These are phyloP conservation scores for Fusarium coffeatum DNA, from an alignment of 2,329 filamentous ascomycete genomes.

Conservation along the genomic window DNA sequence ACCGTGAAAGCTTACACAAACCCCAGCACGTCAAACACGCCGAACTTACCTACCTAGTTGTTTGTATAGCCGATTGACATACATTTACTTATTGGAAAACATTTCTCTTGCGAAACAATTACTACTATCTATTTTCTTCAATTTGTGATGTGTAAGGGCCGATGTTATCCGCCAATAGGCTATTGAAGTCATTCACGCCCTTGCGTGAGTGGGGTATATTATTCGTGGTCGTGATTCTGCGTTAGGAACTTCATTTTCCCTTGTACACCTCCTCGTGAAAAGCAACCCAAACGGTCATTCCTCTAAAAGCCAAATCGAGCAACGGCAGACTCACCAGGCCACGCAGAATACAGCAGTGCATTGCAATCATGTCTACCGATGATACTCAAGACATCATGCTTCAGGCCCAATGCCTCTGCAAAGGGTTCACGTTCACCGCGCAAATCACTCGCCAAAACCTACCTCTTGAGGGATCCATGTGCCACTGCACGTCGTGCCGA, in stretches of 20 bases:
- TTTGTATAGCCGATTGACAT: too few relatives aligned
- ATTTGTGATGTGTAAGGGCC: not conserved
- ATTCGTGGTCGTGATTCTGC: not conserved
- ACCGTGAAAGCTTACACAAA: not conserved
- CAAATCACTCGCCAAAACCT: conserved; percentile 50
- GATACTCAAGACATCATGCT: not conserved
- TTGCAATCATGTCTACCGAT: conserved; percentile 1
- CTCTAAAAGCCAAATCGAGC: too few relatives aligned
- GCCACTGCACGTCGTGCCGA: conserved; percentile 64
- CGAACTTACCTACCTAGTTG: too few relatives aligned
- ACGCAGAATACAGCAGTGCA: too few relatives aligned
- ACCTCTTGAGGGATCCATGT: conserved; percentile 56
- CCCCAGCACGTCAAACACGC: too few relatives aligned
- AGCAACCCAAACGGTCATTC: too few relatives aligned
- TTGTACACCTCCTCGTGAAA: not conserved
- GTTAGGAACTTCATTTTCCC: too few relatives aligned
- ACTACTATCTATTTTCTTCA: not conserved
- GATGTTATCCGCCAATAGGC: too few relatives aligned
- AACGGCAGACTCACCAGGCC: too few relatives aligned
- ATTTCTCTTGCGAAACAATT: not conserved
- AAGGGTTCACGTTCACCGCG: conserved; percentile 54
- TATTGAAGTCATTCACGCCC: conserved; percentile 13
- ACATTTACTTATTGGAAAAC: too few relatives aligned
- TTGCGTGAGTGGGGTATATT: conserved; percentile 19
- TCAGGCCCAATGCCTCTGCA: conserved; percentile 59